Evolutionary conservation across 768 basidiomycete genomes (phyloP).

Genomic region (Cystobasidiopsis lactophilus): DNA sequence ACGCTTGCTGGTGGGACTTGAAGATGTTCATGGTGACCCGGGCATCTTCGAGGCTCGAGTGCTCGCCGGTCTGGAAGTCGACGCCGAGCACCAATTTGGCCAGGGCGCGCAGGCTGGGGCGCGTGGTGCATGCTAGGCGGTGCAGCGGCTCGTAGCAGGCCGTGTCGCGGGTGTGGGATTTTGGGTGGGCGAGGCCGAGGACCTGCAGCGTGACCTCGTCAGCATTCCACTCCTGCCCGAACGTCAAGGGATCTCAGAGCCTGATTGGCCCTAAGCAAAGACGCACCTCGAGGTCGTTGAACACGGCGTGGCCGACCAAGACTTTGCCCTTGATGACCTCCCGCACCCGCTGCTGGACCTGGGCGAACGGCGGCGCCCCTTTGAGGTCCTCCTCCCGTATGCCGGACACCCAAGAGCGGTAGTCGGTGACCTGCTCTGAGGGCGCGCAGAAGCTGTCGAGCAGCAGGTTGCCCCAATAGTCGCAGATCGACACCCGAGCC

Average conservation of each 20-base stretch:
- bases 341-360: constrained; percentile 56
- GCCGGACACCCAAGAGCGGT: constrained; percentile 70
- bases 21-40: constrained; percentile 87
- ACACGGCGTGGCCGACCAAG: constrained; percentile 69
- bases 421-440: constrained; percentile 71
- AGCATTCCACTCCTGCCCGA: too few relatives aligned
- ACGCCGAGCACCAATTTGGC: constrained; percentile 55
- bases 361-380: constrained; percentile 40
- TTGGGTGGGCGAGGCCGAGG: constrained; percentile 26
- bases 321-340: constrained; percentile 53
- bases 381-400: constrained; percentile 52
- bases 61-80: constrained; percentile 62
- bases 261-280: neutral
- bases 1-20: constrained; percentile 52
- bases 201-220: constrained; percentile 28
- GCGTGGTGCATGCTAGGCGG: constrained; percentile 38
- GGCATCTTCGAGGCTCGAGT: constrained; percentile 77
- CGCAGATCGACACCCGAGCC: constrained; percentile 71
- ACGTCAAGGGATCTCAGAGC: too few relatives aligned
- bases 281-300: constrained; percentile 69
- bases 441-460: constrained; percentile 70
- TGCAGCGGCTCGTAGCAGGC: constrained; percentile 26
- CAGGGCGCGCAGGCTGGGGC: constrained; percentile 54
- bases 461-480: constrained; percentile 56
- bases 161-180: constrained; percentile 25